phyloP scores from a whole-genome alignment of 768 basidiomycete genomes.

The Macrolepiota albuminosa region DNA sequence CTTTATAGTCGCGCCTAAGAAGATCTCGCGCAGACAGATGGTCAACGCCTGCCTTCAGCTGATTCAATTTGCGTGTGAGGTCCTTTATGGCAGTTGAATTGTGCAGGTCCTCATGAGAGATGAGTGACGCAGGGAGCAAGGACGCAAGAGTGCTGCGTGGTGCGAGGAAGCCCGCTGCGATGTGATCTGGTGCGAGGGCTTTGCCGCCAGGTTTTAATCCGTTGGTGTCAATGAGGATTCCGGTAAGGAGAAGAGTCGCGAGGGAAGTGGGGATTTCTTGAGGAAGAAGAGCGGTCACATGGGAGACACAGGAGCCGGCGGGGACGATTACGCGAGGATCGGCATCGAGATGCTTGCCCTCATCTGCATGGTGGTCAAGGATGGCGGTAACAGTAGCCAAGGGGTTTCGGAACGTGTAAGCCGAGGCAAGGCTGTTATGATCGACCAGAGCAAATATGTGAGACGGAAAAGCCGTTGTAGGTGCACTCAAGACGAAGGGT shows the following conservation, averaged over 20 bases:
- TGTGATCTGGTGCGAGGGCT: constrained; percentile 66
- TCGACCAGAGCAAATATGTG: constrained; percentile 80
- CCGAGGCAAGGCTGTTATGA: constrained; percentile 67
- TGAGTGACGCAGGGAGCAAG: constrained; percentile 19
- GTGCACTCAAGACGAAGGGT: constrained; percentile 14
- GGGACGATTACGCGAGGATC: constrained; percentile 65
- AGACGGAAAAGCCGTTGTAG: constrained; percentile 37
- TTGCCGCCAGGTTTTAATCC: constrained; percentile 52
- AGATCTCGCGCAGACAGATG: constrained; percentile 71
- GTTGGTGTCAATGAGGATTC: constrained; percentile 83
- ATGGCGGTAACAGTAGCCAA: constrained; percentile 62
- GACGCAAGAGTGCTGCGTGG: constrained; percentile 45
- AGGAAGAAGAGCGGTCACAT: constrained; percentile 31
- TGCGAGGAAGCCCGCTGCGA: constrained; percentile 61
- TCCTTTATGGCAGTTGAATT: constrained; percentile 40
- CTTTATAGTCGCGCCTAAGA: constrained; percentile 93
- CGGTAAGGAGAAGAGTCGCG: constrained; percentile 73
- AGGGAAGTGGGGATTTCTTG: constrained; percentile 52
- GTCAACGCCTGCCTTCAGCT: constrained; percentile 64
- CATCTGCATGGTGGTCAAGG: constrained; percentile 92
- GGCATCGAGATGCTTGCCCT: constrained; percentile 59
- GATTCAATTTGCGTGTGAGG: constrained; percentile 41
- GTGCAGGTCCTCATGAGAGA: constrained; percentile 25
- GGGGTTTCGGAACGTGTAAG: constrained; percentile 36
- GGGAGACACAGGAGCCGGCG: constrained; percentile 79